These are phyloP conservation scores for Gliomastix tumulicola DNA, from an alignment of 2,329 filamentous ascomycete genomes.

Conservation along the genomic window DNA sequence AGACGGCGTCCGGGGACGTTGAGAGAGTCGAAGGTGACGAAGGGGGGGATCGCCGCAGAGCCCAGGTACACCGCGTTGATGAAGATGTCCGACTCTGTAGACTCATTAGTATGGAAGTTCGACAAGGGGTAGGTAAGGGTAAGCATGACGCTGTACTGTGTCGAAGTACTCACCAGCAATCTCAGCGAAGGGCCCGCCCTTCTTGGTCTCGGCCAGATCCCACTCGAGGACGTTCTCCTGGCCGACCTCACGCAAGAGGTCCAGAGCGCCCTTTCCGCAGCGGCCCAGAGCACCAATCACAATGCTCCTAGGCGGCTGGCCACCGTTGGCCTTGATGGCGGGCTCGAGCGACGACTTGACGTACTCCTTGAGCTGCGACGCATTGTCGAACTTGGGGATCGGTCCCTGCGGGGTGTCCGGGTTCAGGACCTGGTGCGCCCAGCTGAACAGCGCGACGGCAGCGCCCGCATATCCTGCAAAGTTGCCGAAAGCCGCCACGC, in stretches of 20 bases:
- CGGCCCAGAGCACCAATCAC: slow-evolving; percentile 78
- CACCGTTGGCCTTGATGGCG: slow-evolving; percentile 22
- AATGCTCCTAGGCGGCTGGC: slow-evolving; percentile 62
- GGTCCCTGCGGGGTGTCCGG: slow-evolving; percentile 1
- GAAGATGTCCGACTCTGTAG: slow-evolving; percentile 66
- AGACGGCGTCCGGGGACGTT: slow-evolving; percentile 57
- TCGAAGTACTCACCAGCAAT: slow-evolving; percentile 64
- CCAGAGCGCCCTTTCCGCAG: slow-evolving; percentile 68
- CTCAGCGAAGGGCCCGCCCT: slow-evolving; percentile 68
- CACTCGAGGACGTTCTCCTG: slow-evolving; percentile 44
- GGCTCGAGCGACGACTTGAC: background rate
- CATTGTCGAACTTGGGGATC: slow-evolving; percentile 1
- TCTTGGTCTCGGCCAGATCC: slow-evolving; percentile 71
- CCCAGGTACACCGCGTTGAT: slow-evolving; percentile 83
- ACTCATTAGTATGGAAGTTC: no score
- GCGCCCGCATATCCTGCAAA: slow-evolving; percentile 71
- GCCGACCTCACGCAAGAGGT: background rate
- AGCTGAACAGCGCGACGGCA: slow-evolving; percentile 69
- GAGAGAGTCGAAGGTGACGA: slow-evolving; percentile 61
- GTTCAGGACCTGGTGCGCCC: slow-evolving; percentile 39
- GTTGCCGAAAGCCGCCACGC: slow-evolving; percentile 67
- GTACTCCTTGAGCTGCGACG: background rate
- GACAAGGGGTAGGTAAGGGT: no score
- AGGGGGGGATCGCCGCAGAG: slow-evolving; percentile 55
- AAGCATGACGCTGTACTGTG: no score